Evolutionary conservation across 495 filamentous ascomycete genomes (phyloP).

Genomic region (Barbatosphaeria neglecta): DNA sequence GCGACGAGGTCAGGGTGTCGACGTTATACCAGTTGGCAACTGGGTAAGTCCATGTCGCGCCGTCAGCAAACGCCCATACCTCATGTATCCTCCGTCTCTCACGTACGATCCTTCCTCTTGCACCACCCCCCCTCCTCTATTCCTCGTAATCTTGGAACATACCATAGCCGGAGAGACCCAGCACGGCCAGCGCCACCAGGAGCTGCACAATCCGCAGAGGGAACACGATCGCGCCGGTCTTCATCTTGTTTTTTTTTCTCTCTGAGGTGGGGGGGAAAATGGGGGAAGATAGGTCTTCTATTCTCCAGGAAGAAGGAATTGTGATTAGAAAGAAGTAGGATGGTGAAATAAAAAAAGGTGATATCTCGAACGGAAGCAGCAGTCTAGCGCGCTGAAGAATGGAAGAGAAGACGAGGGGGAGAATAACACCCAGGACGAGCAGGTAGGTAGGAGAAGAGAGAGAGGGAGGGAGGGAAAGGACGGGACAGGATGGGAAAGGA

Average conservation of each 20-base stretch:
- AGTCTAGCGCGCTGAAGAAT: slow-evolving; percentile 9
- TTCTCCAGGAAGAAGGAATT: neutral
- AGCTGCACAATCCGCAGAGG: slow-evolving; percentile 38
- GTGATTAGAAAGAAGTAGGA: neutral
- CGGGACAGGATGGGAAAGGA: slow-evolving; percentile 6
- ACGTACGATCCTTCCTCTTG: too few species aligned
- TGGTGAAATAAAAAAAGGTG: neutral
- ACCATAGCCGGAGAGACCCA: slow-evolving; percentile 65
- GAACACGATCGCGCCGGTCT: slow-evolving; percentile 12
- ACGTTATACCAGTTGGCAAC: slow-evolving; percentile 42
- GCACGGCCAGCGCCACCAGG: slow-evolving; percentile 51
- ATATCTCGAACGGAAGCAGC: neutral
- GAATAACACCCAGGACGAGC: slow-evolving; percentile 10
- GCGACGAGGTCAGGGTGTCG: slow-evolving; percentile 31
- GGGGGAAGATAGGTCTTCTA: neutral
- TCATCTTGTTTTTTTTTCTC: slow-evolving; percentile 1
- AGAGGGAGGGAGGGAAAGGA: slow-evolving; percentile 4
- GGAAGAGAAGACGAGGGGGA: slow-evolving; percentile 6
- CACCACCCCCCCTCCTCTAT: neutral
- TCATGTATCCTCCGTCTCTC: too few species aligned
- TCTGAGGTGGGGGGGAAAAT: neutral
- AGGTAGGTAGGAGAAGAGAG: slow-evolving; percentile 6
- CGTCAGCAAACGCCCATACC: too few species aligned
- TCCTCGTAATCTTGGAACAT: slow-evolving; percentile 10
- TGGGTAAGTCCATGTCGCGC: slow-evolving; percentile 14